Evolutionary conservation across 306 rosid species (phyloP).

Genomic region (Datisca glomerata): DNA sequence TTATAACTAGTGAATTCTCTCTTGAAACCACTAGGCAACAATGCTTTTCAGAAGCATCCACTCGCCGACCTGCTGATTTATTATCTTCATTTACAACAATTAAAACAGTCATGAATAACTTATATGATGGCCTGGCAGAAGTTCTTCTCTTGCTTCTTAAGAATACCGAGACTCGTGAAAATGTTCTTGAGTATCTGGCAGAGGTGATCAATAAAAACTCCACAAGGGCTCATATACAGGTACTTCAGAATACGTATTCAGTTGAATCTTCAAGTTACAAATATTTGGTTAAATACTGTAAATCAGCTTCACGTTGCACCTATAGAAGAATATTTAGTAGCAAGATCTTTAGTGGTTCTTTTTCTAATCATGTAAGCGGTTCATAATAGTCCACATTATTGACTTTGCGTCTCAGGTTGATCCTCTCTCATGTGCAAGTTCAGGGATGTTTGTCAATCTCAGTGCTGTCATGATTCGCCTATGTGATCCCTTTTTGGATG

Average conservation of each 20-base stretch:
- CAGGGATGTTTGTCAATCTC: slow-evolving; percentile 97
- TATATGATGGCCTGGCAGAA: slow-evolving; percentile 74
- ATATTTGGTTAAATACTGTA: too few relatives aligned
- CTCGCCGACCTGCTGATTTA: slow-evolving; percentile 69
- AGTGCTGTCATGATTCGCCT: slow-evolving; percentile 94
- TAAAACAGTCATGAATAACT: slow-evolving; percentile 65
- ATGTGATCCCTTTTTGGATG: slow-evolving; percentile 92
- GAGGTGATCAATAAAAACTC: slow-evolving; percentile 88
- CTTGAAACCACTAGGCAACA: slow-evolving; percentile 53
- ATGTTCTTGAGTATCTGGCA: slow-evolving; percentile 79
- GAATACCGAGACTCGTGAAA: slow-evolving; percentile 77
- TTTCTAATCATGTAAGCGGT: too few relatives aligned
- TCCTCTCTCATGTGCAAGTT: slow-evolving; percentile 86
- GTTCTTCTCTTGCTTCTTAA: slow-evolving; percentile 68
- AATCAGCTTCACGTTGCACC: too few relatives aligned
- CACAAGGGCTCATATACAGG: slow-evolving; percentile 98
- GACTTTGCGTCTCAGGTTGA: too few relatives aligned
- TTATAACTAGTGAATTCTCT: too few relatives aligned
- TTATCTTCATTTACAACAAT: slow-evolving; percentile 75
- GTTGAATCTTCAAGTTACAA: too few relatives aligned
- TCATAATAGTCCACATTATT: too few relatives aligned
- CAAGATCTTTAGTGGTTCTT: too few relatives aligned
- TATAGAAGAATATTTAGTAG: too few relatives aligned
- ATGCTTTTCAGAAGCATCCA: slow-evolving; percentile 89
- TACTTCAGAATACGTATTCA: slow-evolving; percentile 16